These are phyloP conservation scores for Gynandropsis gynandra DNA, from an alignment of 345 rosid genomes.

Conservation along the genomic window DNA sequence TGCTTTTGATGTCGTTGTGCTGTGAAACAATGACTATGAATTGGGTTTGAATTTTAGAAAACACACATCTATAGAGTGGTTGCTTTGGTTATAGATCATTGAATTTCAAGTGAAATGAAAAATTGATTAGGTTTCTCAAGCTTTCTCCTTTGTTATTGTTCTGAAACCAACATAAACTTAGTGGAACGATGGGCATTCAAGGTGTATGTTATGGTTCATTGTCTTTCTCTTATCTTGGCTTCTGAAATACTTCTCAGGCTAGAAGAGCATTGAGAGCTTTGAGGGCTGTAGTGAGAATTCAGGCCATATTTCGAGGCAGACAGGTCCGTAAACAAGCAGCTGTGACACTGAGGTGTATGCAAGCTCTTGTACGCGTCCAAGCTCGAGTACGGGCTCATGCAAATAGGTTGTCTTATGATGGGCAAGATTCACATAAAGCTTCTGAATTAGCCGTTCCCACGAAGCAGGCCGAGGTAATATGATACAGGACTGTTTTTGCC, in stretches of 20 bases:
- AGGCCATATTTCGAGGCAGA: slow-evolving; percentile 77
- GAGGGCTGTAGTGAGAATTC: slow-evolving; percentile 84
- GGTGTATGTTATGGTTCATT: not conserved
- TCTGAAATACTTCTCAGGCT: slow-evolving; percentile 38
- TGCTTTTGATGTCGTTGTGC: no score
- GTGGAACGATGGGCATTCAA: no score
- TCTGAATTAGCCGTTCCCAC: slow-evolving; percentile 34
- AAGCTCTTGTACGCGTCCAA: slow-evolving; percentile 91
- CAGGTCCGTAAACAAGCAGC: slow-evolving; percentile 90
- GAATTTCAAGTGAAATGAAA: no score
- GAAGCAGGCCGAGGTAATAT: slow-evolving; percentile 74
- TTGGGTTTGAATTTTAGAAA: no score
- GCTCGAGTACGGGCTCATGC: slow-evolving; percentile 60
- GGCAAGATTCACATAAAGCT: slow-evolving; percentile 22
- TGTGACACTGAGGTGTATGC: slow-evolving; percentile 88
- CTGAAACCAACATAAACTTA: no score
- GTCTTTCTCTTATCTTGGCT: not conserved
- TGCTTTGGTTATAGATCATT: no score
- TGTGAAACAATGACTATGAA: no score
- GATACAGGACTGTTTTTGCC: not conserved
- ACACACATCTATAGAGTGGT: no score
- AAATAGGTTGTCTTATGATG: slow-evolving; percentile 33
- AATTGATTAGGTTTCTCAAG: not conserved
- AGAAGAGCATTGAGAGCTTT: slow-evolving; percentile 75
- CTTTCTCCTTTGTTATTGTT: not conserved